Conservation (phyloP, 257 asterid species). For the Nicotiana benthamiana region DNA sequence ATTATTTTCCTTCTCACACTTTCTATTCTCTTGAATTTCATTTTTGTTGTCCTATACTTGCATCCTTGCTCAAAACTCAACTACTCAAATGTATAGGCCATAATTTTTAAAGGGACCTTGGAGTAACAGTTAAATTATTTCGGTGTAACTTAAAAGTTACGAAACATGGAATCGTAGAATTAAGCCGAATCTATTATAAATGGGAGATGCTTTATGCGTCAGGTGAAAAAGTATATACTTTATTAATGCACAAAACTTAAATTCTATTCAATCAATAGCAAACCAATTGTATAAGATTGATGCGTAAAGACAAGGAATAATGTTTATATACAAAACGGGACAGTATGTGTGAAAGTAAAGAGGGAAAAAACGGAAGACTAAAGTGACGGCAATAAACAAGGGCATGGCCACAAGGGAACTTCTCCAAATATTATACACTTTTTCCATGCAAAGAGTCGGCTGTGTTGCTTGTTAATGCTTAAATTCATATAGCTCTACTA, state of each 20-base stretch:
- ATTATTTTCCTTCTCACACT: neutral
- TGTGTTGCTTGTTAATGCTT: neutral
- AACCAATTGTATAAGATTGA: neutral
- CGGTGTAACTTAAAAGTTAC: too few species aligned
- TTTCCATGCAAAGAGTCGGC: constrained; percentile 13
- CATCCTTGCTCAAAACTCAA: too few species aligned
- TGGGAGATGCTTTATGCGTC: too few species aligned
- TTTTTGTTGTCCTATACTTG: neutral
- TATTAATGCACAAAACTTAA: too few species aligned
- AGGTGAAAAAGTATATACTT: too few species aligned
- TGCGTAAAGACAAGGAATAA: neutral
- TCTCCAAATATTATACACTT: neutral
- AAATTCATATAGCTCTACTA: too few species aligned
- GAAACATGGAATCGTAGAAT: too few species aligned
- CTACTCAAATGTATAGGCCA: too few species aligned
- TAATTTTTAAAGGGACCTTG: too few species aligned
- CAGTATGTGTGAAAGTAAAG: neutral
- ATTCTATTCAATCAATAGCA: neutral
- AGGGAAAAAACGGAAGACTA: constrained; percentile 19
- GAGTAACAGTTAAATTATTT: too few species aligned
- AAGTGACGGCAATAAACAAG: constrained; percentile 17
- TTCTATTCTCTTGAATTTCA: neutral
- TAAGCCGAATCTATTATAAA: too few species aligned
- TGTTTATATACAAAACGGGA: neutral
- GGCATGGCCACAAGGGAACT: neutral